phyloP scores from a whole-genome alignment of 768 basidiomycete genomes.

The Tremella yokohamensis region DNA sequence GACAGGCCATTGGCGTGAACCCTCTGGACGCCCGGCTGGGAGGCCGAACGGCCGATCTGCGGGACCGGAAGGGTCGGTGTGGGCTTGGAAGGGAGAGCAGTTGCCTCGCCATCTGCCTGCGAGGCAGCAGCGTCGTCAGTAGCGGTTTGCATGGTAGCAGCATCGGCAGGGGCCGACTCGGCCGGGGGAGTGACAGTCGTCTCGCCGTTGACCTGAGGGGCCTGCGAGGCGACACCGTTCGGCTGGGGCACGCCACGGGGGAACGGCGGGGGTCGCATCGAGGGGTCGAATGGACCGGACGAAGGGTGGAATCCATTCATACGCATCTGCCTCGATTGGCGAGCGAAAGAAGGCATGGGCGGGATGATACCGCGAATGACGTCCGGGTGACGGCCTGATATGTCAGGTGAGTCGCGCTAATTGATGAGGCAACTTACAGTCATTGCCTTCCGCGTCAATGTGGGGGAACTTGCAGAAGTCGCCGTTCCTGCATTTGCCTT shows the following conservation, averaged over 20 bases:
- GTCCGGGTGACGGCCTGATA: conserved; percentile 47
- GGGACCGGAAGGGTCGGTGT: conserved; percentile 5
- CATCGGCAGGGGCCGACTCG: conserved; percentile 6
- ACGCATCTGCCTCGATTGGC: conserved; percentile 28
- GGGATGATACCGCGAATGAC: conserved; percentile 48
- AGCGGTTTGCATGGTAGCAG: not conserved
- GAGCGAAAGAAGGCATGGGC: conserved; percentile 37
- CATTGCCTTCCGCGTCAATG: conserved; percentile 47
- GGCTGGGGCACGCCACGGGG: conserved; percentile 18
- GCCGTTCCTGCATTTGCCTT: conserved; percentile 48
- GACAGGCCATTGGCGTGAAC: conserved; percentile 32
- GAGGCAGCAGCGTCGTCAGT: conserved; percentile 9
- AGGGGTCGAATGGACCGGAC: conserved; percentile 31
- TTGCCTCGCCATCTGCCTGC: conserved; percentile 4
- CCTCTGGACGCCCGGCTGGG: conserved; percentile 41
- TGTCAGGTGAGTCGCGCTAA: not conserved
- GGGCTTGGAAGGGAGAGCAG: conserved; percentile 34
- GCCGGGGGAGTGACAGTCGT: conserved; percentile 2
- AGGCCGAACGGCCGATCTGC: conserved; percentile 33
- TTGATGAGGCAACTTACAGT: conserved; percentile 32
- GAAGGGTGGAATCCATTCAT: conserved; percentile 10
- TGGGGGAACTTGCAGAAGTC: conserved; percentile 53
- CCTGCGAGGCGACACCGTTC: conserved; percentile 28
- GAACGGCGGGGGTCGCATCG: conserved; percentile 15
- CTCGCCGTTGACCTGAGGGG: conserved; percentile 9